These are phyloP conservation scores for Emericellopsis cladophorae DNA, from an alignment of 2,329 filamentous ascomycete genomes.

Conservation along the genomic window DNA sequence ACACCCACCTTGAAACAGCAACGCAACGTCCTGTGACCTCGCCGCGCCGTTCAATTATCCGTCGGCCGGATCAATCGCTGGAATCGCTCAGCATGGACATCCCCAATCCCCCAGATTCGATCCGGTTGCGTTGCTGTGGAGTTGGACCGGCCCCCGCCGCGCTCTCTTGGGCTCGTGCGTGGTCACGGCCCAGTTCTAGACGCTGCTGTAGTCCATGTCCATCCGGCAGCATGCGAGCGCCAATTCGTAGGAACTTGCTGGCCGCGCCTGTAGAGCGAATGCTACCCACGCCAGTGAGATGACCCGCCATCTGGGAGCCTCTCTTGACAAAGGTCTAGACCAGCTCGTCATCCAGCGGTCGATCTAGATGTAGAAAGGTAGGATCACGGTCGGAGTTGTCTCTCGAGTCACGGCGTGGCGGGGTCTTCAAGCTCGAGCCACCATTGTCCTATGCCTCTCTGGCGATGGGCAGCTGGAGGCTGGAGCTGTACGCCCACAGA, in stretches of 20 bases:
- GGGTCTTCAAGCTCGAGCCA: no score
- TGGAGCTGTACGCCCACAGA: constrained; percentile 20
- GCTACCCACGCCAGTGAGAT: constrained; percentile 37
- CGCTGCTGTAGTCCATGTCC: neutral
- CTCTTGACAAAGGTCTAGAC: constrained; percentile 39
- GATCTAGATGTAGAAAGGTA: constrained; percentile 34
- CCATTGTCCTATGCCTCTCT: neutral
- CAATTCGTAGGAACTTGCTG: constrained; percentile 3
- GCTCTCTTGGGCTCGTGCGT: no score
- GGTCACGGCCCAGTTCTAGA: no score
- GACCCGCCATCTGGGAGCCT: constrained; percentile 31
- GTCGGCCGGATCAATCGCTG: no score
- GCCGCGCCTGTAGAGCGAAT: constrained; percentile 14
- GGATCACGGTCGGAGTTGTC: constrained; percentile 8
- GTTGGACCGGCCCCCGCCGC: no score
- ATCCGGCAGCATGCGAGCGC: neutral
- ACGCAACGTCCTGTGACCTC: no score
- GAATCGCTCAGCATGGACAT: no score
- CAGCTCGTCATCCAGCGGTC: constrained; percentile 41
- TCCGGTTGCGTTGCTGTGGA: no score
- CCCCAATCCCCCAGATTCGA: no score
- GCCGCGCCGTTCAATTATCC: no score
- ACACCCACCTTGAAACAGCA: no score
- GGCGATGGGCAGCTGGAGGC: neutral
- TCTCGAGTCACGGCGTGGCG: neutral